phyloP scores from a whole-genome alignment of 176 grass and related monocot species.

The Thalia dealbata region DNA sequence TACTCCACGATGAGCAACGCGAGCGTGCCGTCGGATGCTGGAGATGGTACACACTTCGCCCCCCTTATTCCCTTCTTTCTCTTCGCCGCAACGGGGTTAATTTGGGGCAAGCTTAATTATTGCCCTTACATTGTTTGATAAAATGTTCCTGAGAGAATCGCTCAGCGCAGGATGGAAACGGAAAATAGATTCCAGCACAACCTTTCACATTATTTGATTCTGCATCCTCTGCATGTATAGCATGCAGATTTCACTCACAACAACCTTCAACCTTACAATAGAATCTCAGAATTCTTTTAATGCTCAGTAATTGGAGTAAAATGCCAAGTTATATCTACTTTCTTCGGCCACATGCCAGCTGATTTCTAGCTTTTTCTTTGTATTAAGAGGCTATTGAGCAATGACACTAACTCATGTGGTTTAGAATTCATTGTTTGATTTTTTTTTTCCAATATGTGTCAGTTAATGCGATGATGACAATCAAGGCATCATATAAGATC shows the following conservation, averaged over 20 bases:
- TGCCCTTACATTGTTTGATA: not conserved
- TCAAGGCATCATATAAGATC: slow-evolving; percentile 31
- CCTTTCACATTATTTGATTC: not conserved
- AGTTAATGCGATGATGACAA: slow-evolving; percentile 37
- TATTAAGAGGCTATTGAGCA: not conserved
- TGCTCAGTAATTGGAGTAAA: too few relatives aligned
- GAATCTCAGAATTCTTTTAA: too few relatives aligned
- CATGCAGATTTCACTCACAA: not conserved
- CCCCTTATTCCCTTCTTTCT: not conserved
- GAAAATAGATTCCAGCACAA: not conserved
- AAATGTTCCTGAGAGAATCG: not conserved
- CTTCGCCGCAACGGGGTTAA: not conserved
- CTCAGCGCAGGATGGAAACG: not conserved
- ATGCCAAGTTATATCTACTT: too few relatives aligned
- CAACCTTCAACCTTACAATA: not conserved
- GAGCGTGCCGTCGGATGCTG: slow-evolving; percentile 1
- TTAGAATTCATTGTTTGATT: not conserved
- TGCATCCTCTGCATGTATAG: too few relatives aligned
- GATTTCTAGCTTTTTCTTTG: not conserved
- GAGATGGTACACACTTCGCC: not conserved
- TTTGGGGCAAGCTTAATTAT: not conserved
- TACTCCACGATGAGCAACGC: slow-evolving; percentile 18
- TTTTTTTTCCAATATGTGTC: not conserved
- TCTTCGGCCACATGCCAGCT: not conserved
- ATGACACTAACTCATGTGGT: not conserved